Evolutionary conservation across 2,329 filamentous ascomycete species (phyloP), one percentile per base, ranked within the genome.

Genomic region (Zalaria obscura): DNA sequence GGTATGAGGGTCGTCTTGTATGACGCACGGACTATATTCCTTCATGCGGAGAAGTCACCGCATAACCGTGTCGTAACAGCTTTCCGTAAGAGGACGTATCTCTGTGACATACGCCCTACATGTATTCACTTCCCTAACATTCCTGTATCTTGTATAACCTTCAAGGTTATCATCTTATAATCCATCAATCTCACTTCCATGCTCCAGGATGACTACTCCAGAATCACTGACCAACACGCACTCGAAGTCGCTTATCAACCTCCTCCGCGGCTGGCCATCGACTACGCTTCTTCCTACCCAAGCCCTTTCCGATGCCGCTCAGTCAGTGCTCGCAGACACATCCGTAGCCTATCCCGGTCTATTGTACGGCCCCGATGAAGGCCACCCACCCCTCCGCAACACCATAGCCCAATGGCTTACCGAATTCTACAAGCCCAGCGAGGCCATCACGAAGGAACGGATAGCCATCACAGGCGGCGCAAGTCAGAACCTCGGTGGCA

Each of bases 381-480:
- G 88, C 27, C 81, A 81, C 52, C 63, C 70, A 46, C 76, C 77
- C n/a, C 67, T 91, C 32, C 73, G 85, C 9, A 66, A 75, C 46
- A 70, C 75, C 34, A 62, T 94, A 29, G 79, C 84, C 3, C 55
- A 61, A 33, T 94, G 84, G 83, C 66, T 94, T 34, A 71, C 68
- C 1, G 50, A 55, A 1, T 80, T 79, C 52, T 89, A 85, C 55
- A 48, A 56, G 27, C 64, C 65, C 2, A 38, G 48, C 5, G 50
- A 60, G 3, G 57, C 63, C 2, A 64, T 78, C 36, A 53, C 61
- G 9, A 54, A 69, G 3, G 68, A 75, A 3, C 72, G 84, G 28
- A 80, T 94, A 41, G 83, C 79, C 55, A 80, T 94, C 56, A 84
- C 83, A 0, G 86, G 87, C 36, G 88, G 88, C 10, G 88, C 88